Evolutionary conservation across 164 flowering plant genomes (phyloP).

Genomic region (Annona squamosa): DNA sequence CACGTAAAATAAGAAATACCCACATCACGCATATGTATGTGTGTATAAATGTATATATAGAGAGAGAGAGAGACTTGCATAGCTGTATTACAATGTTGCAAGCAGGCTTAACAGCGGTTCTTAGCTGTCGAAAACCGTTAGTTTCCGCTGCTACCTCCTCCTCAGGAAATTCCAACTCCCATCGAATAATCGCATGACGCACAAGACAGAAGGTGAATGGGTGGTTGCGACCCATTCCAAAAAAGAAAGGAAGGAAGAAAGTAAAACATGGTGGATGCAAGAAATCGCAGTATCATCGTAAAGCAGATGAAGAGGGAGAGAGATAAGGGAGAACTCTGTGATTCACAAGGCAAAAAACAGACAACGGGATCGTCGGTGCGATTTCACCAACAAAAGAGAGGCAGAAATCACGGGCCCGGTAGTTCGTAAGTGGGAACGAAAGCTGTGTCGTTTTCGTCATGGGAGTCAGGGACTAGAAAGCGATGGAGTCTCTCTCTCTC

Average conservation of each 20-base stretch:
- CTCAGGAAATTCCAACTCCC: no score
- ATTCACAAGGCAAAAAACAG: neutral
- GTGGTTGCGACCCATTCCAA: neutral
- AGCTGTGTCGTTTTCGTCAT: constrained; percentile 39
- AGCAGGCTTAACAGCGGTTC: neutral
- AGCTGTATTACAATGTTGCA: neutral
- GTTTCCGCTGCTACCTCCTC: no score
- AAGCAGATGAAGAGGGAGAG: neutral
- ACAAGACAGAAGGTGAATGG: neutral
- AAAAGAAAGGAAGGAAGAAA: neutral
- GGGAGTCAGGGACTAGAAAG: constrained; percentile 30
- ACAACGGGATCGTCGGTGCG: neutral
- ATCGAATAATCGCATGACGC: no score
- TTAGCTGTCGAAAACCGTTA: neutral
- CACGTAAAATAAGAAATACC: neutral
- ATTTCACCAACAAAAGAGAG: neutral
- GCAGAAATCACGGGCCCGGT: constrained; percentile 32
- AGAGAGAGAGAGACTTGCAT: neutral
- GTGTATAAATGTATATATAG: no score
- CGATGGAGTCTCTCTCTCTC: constrained; percentile 4
- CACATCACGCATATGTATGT: neutral
- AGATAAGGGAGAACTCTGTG: neutral
- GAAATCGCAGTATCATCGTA: neutral
- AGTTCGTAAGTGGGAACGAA: constrained; percentile 12
- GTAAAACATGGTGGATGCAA: neutral